phyloP scores from a whole-genome alignment of 768 basidiomycete species.

The Termitomyces eurrhizus region DNA sequence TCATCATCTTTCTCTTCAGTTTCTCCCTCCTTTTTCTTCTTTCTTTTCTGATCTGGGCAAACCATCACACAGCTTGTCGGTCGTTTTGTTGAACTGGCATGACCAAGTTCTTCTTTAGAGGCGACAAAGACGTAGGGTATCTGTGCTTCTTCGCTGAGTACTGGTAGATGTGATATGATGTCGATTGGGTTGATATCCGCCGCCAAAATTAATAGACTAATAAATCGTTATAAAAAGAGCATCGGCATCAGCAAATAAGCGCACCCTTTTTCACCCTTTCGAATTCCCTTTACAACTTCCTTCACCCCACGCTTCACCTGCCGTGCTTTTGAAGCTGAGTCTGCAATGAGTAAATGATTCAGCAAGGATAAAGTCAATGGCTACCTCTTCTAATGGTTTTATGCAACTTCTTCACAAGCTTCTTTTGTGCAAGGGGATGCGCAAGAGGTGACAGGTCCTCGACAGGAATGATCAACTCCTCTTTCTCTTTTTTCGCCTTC shows the following conservation, averaged over 20 bases:
- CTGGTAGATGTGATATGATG: conserved; percentile 95
- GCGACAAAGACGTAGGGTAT: conserved; percentile 88
- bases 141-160: conserved; percentile 89
- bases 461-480: conserved; percentile 60
- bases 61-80: conserved; percentile 98
- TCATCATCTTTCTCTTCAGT: conserved; percentile 73
- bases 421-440: conserved; percentile 88
- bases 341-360: conserved; percentile 2
- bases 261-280: conserved; percentile 96
- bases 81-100: conserved; percentile 94
- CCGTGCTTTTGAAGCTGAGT: conserved; percentile 83
- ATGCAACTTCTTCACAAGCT: conserved; percentile 90
- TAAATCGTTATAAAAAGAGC: not conserved
- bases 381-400: conserved; percentile 91
- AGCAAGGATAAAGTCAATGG: not conserved
- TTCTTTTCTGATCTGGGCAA: conserved; percentile 77
- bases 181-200: conserved; percentile 98
- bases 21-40: conserved; percentile 59
- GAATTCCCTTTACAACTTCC: conserved; percentile 95
- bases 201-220: conserved; percentile 84
- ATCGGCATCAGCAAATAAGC: conserved; percentile 21
- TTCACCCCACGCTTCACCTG: conserved; percentile 98
- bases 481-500: conserved; percentile 63
- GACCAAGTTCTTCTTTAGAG: conserved; percentile 94
- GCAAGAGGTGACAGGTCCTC: conserved; percentile 95